phyloP scores from a whole-genome alignment of 768 basidiomycete genomes.

The Russula ochroleuca region DNA sequence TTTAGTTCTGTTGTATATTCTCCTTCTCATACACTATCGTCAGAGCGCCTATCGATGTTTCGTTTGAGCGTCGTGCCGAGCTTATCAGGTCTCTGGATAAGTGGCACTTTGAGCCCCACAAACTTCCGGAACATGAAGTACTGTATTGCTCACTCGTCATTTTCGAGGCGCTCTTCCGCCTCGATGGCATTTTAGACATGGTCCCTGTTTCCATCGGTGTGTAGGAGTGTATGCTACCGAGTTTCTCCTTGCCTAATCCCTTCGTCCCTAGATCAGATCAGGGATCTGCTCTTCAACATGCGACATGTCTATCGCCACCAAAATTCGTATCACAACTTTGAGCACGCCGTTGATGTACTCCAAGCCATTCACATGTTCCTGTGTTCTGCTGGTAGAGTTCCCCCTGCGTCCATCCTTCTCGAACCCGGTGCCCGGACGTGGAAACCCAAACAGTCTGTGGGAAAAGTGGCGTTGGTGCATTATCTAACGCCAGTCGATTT shows the following conservation, averaged over 20 bases:
- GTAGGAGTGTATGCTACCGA: slow-evolving; percentile 32
- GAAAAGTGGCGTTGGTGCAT: slow-evolving; percentile 27
- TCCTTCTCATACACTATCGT: slow-evolving; percentile 2
- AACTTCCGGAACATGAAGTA: slow-evolving; percentile 76
- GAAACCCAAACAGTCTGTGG: slow-evolving; percentile 37
- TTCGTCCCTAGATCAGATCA: slow-evolving; percentile 56
- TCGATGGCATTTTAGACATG: slow-evolving; percentile 64
- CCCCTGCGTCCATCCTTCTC: slow-evolving; percentile 65
- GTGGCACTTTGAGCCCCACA: slow-evolving; percentile 92
- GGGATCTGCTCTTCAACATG: slow-evolving; percentile 79
- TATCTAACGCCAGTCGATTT: slow-evolving; percentile 64
- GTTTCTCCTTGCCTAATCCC: not conserved
- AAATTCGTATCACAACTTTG: slow-evolving; percentile 97
- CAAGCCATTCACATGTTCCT: slow-evolving; percentile 90
- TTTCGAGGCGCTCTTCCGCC: slow-evolving; percentile 80
- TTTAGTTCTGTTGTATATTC: slow-evolving; percentile 1
- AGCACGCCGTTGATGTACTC: slow-evolving; percentile 93
- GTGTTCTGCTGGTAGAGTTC: slow-evolving; percentile 71
- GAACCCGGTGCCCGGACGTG: slow-evolving; percentile 38
- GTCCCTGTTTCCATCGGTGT: slow-evolving; percentile 55
- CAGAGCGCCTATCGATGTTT: slow-evolving; percentile 34
- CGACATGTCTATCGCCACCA: slow-evolving; percentile 84
- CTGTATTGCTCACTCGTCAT: slow-evolving; percentile 76
- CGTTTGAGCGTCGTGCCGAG: slow-evolving; percentile 47
- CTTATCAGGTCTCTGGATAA: slow-evolving; percentile 65